Evolutionary conservation across 2,329 filamentous ascomycete genomes (phyloP).

Genomic region (Penicillium nordicum): DNA sequence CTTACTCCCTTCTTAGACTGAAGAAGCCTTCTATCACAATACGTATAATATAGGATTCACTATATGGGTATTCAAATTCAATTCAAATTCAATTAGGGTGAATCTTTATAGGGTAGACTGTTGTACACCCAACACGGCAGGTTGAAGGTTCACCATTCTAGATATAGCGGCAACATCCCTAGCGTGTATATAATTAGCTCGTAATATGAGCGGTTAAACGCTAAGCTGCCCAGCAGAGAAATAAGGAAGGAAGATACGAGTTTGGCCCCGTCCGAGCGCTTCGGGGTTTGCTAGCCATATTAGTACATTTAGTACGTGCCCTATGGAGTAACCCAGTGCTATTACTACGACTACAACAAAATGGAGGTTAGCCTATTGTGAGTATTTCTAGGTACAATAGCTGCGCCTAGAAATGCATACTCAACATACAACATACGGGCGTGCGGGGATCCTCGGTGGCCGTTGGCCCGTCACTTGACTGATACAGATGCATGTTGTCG

Average conservation of each 20-base stretch:
- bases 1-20: no score
- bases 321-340: neutral
- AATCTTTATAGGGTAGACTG: no score
- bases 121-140: neutral
- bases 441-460: neutral
- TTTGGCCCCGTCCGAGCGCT: conserved; percentile 5
- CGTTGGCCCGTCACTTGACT: conserved; percentile 1
- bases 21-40: no score
- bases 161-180: neutral
- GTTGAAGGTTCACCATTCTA: neutral
- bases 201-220: neutral
- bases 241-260: neutral
- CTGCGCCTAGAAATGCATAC: neutral
- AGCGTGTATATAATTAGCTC: neutral
- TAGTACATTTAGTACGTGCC: neutral
- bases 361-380: neutral
- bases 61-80: no score
- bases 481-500: neutral
- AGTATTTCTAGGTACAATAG: neutral
- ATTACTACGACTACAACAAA: neutral
- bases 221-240: neutral
- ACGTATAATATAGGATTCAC: no score
- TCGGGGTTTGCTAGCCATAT: neutral
- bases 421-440: neutral
- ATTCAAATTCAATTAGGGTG: no score